These are phyloP conservation scores for Alternaria atra DNA, from an alignment of 2,329 filamentous ascomycete genomes.

Conservation along the genomic window DNA sequence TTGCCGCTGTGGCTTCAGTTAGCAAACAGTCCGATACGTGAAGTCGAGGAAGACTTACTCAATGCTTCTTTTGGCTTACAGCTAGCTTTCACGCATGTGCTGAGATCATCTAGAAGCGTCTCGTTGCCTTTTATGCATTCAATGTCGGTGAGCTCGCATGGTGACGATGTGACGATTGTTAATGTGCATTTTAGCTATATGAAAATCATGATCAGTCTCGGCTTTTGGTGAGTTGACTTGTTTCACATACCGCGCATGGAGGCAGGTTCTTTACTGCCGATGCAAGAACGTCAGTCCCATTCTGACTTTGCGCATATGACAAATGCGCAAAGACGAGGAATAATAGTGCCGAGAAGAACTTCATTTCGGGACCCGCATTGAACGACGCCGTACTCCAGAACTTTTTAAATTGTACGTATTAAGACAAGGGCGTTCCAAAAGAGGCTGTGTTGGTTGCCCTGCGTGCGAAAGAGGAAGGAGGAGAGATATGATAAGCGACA, in stretches of 20 bases:
- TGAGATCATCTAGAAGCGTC: constrained; percentile 25
- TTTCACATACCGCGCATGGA: constrained; percentile 18
- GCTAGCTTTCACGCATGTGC: constrained; percentile 27
- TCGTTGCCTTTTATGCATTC: constrained; percentile 34
- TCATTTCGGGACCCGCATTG: constrained; percentile 1
- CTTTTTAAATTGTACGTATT: not conserved
- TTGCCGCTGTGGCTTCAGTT: constrained; percentile 35
- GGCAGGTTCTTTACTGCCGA: constrained; percentile 17
- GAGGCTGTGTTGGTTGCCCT: not conserved
- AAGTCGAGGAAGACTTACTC: constrained; percentile 26
- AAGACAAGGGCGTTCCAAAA: not conserved
- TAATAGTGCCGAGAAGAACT: constrained; percentile 5
- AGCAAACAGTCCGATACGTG: not conserved
- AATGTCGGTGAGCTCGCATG: constrained; percentile 36
- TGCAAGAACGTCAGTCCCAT: constrained; percentile 14
- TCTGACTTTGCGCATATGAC: constrained; percentile 15
- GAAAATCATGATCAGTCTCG: not conserved
- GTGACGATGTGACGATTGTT: constrained; percentile 27
- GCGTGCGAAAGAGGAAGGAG: constrained; percentile 1
- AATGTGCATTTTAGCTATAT: constrained; percentile 35
- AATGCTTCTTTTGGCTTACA: constrained; percentile 39
- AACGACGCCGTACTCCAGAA: not conserved
- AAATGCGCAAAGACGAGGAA: constrained; percentile 6
- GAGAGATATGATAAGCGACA: constrained; percentile 1
- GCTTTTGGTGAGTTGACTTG: not conserved